phyloP scores from a whole-genome alignment of 139 green algal genomes.

The Deuterostichococcus epilithicus region DNA sequence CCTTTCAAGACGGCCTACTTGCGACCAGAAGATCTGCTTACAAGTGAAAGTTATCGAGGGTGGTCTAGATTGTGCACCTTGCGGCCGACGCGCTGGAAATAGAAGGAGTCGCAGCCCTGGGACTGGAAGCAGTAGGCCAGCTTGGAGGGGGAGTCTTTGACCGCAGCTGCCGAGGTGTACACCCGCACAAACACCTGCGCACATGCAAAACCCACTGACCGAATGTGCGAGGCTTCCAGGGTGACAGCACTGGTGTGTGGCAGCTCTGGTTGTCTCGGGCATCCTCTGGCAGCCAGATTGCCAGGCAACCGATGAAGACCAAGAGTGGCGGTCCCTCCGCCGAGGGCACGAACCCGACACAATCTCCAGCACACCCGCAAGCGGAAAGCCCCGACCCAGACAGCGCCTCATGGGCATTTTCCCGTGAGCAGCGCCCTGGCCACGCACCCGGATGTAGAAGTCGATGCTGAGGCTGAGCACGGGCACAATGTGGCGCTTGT shows the following conservation, averaged over 20 bases:
- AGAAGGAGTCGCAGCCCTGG: constrained; percentile 87
- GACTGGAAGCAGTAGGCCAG: constrained; percentile 92
- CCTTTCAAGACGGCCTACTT: background rate
- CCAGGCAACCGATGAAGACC: too few species aligned
- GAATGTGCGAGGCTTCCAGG: too few species aligned
- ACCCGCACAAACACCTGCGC: constrained; percentile 82
- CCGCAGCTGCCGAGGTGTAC: constrained; percentile 65
- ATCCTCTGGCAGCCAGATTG: too few species aligned
- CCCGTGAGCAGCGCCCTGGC: constrained; percentile 25
- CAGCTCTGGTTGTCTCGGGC: too few species aligned
- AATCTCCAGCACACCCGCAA: too few species aligned
- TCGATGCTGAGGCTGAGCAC: constrained; percentile 89
- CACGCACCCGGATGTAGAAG: constrained; percentile 84
- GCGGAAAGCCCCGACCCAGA: too few species aligned
- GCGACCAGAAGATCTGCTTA: background rate
- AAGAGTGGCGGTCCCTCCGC: too few species aligned
- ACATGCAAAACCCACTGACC: background rate
- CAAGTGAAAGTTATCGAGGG: background rate
- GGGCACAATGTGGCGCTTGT: constrained; percentile 91
- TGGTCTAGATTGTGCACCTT: constrained; percentile 1
- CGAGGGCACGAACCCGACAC: too few species aligned
- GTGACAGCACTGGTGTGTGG: too few species aligned
- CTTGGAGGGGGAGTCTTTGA: constrained; percentile 71
- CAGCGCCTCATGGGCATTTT: too few species aligned
- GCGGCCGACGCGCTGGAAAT: constrained; percentile 66